Percentiles rank a stretch among this genome's conserved stretches.
phyloP scores from a whole-genome alignment of 768 basidiomycete species.

The Suillus clintonianus region DNA sequence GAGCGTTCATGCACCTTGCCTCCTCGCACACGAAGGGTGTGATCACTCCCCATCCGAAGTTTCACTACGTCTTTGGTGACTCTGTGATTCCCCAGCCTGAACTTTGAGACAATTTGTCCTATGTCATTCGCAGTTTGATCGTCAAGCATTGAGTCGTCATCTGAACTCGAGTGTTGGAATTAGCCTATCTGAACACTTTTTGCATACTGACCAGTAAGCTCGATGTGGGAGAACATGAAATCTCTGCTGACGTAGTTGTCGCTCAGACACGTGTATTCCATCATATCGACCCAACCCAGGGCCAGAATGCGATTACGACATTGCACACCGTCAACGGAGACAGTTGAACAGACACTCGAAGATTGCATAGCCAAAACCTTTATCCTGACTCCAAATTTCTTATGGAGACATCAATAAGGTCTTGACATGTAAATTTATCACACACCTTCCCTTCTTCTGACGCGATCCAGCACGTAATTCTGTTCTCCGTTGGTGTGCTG shows the following conservation, averaged over 20 bases:
- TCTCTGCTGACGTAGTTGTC: neutral
- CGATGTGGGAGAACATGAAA: constrained; percentile 18
- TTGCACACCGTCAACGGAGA: constrained; percentile 11
- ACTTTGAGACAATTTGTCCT: constrained; percentile 13
- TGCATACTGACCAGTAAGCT: constrained; percentile 15
- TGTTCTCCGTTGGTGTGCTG: constrained; percentile 4
- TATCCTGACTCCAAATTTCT: constrained; percentile 3
- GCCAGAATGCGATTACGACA: rapidly evolving
- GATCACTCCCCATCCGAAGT: rapidly evolving
- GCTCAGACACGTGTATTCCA: rapidly evolving
- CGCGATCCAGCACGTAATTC: constrained; percentile 22
- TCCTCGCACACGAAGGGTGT: neutral
- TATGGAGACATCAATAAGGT: neutral
- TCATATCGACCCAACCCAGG: neutral
- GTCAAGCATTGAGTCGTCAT: constrained; percentile 20
- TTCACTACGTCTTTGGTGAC: rapidly evolving
- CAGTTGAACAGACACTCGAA: rapidly evolving
- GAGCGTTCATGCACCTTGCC: neutral
- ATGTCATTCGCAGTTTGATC: constrained; percentile 7
- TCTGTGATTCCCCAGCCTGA: neutral
- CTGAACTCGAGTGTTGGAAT: constrained; percentile 9
- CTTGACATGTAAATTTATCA: no score
- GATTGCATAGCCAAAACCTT: constrained; percentile 4
- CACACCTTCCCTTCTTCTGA: constrained; percentile 25
- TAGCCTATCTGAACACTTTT: neutral